These are phyloP conservation scores for Ophiostoma himal-ulmi DNA, from an alignment of 2,329 filamentous ascomycete genomes.

Conservation along the genomic window DNA sequence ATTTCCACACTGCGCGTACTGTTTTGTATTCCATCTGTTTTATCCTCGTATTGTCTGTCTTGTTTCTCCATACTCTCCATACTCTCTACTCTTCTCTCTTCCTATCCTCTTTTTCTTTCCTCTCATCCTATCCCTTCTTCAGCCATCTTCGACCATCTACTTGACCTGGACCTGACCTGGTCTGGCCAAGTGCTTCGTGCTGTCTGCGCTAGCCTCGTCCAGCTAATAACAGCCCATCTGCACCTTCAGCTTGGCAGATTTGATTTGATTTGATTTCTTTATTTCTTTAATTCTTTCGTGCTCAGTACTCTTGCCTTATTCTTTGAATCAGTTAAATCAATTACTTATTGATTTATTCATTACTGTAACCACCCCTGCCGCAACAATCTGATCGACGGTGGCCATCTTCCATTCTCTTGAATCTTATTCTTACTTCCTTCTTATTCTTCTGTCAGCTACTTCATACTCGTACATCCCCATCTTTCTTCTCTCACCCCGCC, in stretches of 20 bases:
- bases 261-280: conserved; percentile 17
- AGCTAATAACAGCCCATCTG: conserved; percentile 9
- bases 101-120: neutral
- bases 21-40: neutral
- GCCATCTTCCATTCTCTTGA: neutral
- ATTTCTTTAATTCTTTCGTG: neutral
- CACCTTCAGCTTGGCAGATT: conserved; percentile 10
- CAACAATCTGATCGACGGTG: neutral
- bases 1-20: neutral
- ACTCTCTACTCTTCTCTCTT: neutral
- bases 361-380: neutral
- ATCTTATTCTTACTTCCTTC: neutral
- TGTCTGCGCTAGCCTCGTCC: conserved; percentile 1
- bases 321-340: neutral
- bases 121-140: neutral
- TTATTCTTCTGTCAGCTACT: neutral
- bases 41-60: neutral
- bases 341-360: neutral
- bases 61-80: neutral
- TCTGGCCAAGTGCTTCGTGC: neutral
- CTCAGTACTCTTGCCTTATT: neutral
- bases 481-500: conserved; percentile 14
- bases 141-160: neutral
- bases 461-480: conserved; percentile 3
- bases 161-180: conserved; percentile 1